A percentile compares a stretch with the other conserved stretches of the same genome.
These are phyloP conservation scores for Oligophagozyma castellii DNA, from an alignment of 1,139 yeast genomes.

Conservation along the genomic window DNA sequence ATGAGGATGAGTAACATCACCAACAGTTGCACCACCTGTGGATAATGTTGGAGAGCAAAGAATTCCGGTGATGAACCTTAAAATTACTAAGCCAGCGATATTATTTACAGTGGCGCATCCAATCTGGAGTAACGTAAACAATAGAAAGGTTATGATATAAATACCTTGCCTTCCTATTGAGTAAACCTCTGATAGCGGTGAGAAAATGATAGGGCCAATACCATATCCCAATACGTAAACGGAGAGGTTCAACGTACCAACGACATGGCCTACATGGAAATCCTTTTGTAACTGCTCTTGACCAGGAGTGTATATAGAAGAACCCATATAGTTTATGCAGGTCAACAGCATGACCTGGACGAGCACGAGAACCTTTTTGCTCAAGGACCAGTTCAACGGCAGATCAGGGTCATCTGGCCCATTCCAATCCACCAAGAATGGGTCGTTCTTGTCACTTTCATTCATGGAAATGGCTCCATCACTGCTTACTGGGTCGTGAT, in stretches of 20 bases:
- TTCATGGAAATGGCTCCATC: not conserved
- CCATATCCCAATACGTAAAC: conserved; percentile 40
- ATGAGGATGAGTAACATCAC: conserved; percentile 36
- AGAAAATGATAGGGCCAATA: conserved; percentile 38
- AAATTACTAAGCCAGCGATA: conserved; percentile 36
- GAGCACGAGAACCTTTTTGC: conserved; percentile 29
- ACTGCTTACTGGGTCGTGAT: not conserved
- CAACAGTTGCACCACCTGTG: conserved; percentile 44
- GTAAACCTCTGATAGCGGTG: conserved; percentile 42
- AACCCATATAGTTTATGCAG: conserved; percentile 42
- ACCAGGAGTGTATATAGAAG: conserved; percentile 51
- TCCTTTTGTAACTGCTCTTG: conserved; percentile 9
- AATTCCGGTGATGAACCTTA: conserved; percentile 41
- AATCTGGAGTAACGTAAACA: conserved; percentile 45
- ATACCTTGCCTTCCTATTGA: conserved; percentile 40
- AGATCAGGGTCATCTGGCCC: conserved; percentile 37
- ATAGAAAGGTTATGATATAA: conserved; percentile 37
- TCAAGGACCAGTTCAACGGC: conserved; percentile 42
- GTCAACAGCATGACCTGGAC: conserved; percentile 35
- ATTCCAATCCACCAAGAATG: conserved; percentile 11
- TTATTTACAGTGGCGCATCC: conserved; percentile 45
- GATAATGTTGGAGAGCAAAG: conserved; percentile 47
- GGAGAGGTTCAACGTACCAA: conserved; percentile 11
- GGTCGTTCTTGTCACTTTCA: conserved; percentile 3
- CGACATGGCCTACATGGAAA: conserved; percentile 13